Conservation (phyloP, 2,329 filamentous ascomycete genomes). For the Colletotrichum sp. region DNA sequence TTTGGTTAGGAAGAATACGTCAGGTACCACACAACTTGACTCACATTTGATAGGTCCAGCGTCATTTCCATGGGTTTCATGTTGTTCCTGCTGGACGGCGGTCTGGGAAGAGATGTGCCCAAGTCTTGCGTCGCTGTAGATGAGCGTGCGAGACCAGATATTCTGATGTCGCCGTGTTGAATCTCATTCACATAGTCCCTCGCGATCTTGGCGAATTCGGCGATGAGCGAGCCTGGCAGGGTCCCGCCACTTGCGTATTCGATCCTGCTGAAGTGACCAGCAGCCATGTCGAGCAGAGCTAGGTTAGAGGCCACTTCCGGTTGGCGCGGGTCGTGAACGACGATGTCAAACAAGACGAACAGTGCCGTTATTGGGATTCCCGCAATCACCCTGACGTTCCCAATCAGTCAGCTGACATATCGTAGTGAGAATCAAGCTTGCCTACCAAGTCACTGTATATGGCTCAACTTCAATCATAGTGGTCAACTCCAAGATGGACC, state of each 20-base stretch:
- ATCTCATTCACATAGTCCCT: conserved; percentile 39
- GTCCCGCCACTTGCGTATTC: conserved; percentile 41
- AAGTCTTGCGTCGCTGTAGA: background rate
- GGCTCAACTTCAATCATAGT: conserved; percentile 32
- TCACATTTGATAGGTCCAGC: background rate
- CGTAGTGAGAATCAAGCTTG: background rate
- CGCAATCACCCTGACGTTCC: conserved; percentile 31
- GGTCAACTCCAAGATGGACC: conserved; percentile 32
- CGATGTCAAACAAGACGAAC: conserved; percentile 46
- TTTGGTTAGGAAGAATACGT: background rate
- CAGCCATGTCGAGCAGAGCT: conserved; percentile 42
- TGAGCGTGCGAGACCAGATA: background rate
- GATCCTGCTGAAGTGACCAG: conserved; percentile 46
- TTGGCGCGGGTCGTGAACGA: conserved; percentile 40
- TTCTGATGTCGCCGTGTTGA: conserved; percentile 2
- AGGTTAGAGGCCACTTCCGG: conserved; percentile 39
- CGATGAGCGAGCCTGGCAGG: conserved; percentile 39
- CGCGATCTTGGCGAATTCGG: conserved; percentile 45
- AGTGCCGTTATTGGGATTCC: conserved; percentile 40
- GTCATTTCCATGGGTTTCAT: background rate
- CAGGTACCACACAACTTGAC: rapidly evolving
- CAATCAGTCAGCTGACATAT: background rate
- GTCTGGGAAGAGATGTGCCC: background rate
- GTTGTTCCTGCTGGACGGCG: background rate
- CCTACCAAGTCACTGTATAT: conserved; percentile 31